Evolutionary conservation across 768 basidiomycete species (phyloP).

Genomic region (Terana coerulea): DNA sequence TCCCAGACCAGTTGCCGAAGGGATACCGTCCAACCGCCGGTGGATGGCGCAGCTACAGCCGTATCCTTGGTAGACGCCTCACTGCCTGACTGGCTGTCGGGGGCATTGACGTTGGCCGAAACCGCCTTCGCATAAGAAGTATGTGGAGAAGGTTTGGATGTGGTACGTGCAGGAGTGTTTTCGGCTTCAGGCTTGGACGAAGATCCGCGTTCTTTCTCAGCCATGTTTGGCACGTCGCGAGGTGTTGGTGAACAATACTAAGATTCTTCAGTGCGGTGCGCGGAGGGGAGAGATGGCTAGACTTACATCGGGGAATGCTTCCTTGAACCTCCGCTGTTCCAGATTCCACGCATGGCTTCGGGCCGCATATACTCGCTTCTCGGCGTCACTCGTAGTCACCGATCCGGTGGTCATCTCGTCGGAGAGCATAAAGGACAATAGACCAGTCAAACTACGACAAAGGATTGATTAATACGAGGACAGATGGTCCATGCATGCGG

Average conservation of each 20-base stretch:
- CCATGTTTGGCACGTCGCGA: constrained; percentile 92
- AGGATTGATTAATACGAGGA: constrained; percentile 5
- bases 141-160: not conserved
- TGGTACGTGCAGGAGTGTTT: no score
- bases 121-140: no score
- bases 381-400: constrained; percentile 70
- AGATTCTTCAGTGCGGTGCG: no score
- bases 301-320: constrained; percentile 84
- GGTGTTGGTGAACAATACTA: constrained; percentile 68
- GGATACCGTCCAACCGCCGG: constrained; percentile 49
- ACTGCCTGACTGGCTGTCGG: no score
- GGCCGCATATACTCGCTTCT: constrained; percentile 74
- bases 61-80: no score
- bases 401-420: constrained; percentile 98
- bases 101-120: no score
- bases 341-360: constrained; percentile 88
- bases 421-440: constrained; percentile 91
- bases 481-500: not conserved
- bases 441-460: constrained; percentile 72
- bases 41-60: no score
- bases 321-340: constrained; percentile 71
- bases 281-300: no score
- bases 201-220: constrained; percentile 65
- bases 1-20: constrained; percentile 73
- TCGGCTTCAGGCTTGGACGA: constrained; percentile 27